Evolutionary conservation across 2,329 filamentous ascomycete genomes (phyloP).

Genomic region (Aspergillus sp.): DNA sequence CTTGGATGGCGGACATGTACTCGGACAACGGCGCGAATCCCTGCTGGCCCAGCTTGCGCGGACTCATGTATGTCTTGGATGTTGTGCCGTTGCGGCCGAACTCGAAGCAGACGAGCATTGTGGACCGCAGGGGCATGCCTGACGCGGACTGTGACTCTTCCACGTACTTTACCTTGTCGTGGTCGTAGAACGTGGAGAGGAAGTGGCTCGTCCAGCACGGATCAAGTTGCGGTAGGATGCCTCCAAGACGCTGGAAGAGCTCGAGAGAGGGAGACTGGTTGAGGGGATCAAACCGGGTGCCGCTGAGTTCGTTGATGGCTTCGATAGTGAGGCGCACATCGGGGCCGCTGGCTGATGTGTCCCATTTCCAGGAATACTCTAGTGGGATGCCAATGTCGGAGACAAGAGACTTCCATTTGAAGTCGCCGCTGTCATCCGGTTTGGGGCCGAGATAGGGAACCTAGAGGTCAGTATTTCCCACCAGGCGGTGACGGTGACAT

Average conservation of each 20-base stretch:
- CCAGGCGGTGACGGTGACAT: neutral
- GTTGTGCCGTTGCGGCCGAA: neutral
- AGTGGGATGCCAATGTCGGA: constrained; percentile 15
- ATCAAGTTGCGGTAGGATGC: neutral
- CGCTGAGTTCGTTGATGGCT: neutral
- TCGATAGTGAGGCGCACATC: constrained; percentile 19
- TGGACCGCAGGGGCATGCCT: neutral
- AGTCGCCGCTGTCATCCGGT: neutral
- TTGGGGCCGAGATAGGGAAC: neutral
- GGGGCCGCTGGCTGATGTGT: constrained; percentile 10
- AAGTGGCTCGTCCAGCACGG: constrained; percentile 2
- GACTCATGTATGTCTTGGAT: neutral
- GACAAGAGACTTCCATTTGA: constrained; percentile 4
- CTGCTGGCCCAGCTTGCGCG: neutral
- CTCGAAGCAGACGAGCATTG: neutral
- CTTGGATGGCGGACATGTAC: neutral
- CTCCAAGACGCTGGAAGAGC: neutral
- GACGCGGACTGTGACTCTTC: neutral
- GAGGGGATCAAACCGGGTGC: constrained; percentile 1
- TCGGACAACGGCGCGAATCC: neutral
- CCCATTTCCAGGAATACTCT: constrained; percentile 23
- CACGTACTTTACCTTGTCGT: neutral
- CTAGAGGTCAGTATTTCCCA: neutral
- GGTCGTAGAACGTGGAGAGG: constrained; percentile 2
- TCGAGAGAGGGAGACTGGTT: neutral